phyloP scores from a whole-genome alignment of 257 asterid genomes.

The Nicotiana attenuata region DNA sequence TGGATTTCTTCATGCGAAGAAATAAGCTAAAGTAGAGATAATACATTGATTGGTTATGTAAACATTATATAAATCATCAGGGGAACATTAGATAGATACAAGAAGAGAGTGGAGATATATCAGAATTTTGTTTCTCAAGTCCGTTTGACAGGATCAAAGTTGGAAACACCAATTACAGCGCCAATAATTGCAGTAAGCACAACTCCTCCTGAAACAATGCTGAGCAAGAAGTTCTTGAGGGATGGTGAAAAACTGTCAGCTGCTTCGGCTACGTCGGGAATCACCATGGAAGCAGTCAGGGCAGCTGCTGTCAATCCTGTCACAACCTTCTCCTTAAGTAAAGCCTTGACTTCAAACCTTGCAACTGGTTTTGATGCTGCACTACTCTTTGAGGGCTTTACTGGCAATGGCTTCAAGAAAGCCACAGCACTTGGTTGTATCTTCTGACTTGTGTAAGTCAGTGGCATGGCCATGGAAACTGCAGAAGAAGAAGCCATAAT shows the following conservation, averaged over 20 bases:
- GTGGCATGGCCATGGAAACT: conserved; percentile 57
- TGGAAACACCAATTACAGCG: conserved; percentile 66
- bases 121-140: conserved; percentile 30
- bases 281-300: conserved; percentile 61
- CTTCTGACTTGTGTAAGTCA: conserved; percentile 45
- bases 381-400: conserved; percentile 32
- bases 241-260: conserved; percentile 65
- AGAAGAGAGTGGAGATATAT: conserved; percentile 10
- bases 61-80: conserved; percentile 15
- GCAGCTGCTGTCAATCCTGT: conserved; percentile 81
- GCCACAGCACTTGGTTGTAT: conserved; percentile 30
- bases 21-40: neutral
- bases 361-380: conserved; percentile 29
- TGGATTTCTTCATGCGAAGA: neutral
- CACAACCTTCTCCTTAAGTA: conserved; percentile 69
- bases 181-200: conserved; percentile 57
- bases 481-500: conserved; percentile 73
- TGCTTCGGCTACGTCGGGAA: conserved; percentile 74
- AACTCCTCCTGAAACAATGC: conserved; percentile 77
- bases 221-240: conserved; percentile 77
- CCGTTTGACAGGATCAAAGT: conserved; percentile 86
- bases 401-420: conserved; percentile 56
- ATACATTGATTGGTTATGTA: neutral
- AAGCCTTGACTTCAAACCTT: conserved; percentile 54
- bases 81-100: conserved; percentile 30